Percentiles rank a stretch among this genome's conserved stretches.
phyloP scores from a whole-genome alignment of 2,329 filamentous ascomycete species.

The Microdochium bolleyi region DNA sequence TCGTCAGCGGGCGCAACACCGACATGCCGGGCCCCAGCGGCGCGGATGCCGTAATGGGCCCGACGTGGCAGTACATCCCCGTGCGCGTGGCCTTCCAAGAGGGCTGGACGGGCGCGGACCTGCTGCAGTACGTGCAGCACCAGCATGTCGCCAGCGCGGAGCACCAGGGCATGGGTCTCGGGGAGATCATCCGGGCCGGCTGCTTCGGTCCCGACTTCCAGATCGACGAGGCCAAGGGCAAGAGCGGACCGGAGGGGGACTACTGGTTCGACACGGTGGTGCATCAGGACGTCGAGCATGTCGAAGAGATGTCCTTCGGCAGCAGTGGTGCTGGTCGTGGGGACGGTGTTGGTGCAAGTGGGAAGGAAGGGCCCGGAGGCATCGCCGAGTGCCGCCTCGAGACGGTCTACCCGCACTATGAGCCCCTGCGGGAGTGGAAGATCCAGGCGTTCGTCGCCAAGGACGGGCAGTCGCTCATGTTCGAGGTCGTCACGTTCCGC shows the following conservation, averaged over 20 bases:
- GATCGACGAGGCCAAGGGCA: conserved; percentile 22
- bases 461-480: conserved; percentile 38
- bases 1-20: conserved; percentile 56
- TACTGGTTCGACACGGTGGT: conserved; percentile 48
- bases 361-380: not conserved
- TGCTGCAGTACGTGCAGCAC: conserved; percentile 44
- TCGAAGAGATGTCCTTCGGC: conserved; percentile 42
- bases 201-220: not conserved
- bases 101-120: conserved; percentile 40
- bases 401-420: conserved; percentile 50
- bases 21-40: conserved; percentile 45
- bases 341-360: not conserved
- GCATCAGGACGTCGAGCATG: conserved; percentile 53
- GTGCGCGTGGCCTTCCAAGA: conserved; percentile 48
- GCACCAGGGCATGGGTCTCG: conserved; percentile 45
- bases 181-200: conserved; percentile 36
- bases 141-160: conserved; percentile 49
- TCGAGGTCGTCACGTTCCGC: conserved; percentile 54
- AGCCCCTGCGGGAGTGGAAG: conserved; percentile 50
- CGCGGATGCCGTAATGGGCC: conserved; percentile 51
- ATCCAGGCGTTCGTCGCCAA: conserved; percentile 47
- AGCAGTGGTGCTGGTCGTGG: conserved; percentile 15
- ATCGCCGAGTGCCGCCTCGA: conserved; percentile 31
- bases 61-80: conserved; percentile 61
- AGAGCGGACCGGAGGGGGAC: conserved; percentile 29